Conservation (phyloP, 169 alveolate species). For the Fabrea salina region DNA sequence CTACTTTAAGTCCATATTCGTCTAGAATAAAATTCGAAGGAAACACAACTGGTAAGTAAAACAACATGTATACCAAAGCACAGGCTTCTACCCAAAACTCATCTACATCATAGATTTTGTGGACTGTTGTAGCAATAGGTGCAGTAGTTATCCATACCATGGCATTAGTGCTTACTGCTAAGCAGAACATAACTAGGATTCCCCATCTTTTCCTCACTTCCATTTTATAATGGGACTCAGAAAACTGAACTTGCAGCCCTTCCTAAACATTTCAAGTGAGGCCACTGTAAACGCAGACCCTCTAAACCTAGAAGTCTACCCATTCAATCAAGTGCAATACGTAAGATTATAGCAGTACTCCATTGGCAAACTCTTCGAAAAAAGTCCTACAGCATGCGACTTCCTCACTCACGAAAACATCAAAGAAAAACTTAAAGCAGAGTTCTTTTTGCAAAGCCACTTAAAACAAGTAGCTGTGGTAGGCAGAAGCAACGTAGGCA, state of each 20-base stretch:
- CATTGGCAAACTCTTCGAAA: neutral
- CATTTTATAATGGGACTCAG: neutral
- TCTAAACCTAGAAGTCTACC: neutral
- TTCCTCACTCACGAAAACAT: neutral
- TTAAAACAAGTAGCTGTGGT: constrained; percentile 82
- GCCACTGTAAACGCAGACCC: neutral
- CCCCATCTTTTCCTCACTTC: neutral
- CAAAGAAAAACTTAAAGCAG: neutral
- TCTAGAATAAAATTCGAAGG: neutral
- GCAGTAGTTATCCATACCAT: neutral
- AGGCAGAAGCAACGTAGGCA: constrained; percentile 93
- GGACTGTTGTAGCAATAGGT: neutral
- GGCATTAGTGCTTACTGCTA: neutral
- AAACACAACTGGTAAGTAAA: neutral
- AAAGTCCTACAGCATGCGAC: neutral
- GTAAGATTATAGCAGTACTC: neutral
- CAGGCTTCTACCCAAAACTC: neutral
- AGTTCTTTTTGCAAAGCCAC: neutral
- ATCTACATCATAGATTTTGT: neutral
- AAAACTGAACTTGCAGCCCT: neutral
- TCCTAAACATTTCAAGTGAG: neutral
- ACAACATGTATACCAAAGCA: neutral
- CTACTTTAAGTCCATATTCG: neutral
- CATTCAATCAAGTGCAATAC: neutral
- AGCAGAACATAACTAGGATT: neutral